phyloP scores from a whole-genome alignment of 805 yeast genomes.

The Cyberlindnera euphorbiiphila region DNA sequence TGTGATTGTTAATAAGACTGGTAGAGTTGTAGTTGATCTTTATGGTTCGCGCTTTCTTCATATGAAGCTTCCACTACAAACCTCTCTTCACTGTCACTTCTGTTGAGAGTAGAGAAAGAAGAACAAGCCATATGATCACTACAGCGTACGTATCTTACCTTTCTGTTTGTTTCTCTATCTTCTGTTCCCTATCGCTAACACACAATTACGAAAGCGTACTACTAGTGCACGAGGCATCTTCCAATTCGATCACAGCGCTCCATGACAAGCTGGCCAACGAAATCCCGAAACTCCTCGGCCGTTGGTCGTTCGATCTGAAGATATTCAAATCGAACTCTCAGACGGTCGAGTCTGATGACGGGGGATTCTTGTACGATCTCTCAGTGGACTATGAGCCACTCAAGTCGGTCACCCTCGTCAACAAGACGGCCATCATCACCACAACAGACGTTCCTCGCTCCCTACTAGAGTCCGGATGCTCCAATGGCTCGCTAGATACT shows the following conservation, averaged over 20 bases:
- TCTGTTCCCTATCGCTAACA: not conserved
- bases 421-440: conserved; percentile 28
- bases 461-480: conserved; percentile 45
- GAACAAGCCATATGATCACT: conserved; percentile 1
- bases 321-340: conserved; percentile 60
- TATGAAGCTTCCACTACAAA: too few species aligned
- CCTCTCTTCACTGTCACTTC: too few species aligned
- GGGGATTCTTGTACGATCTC: conserved; percentile 15
- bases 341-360: conserved; percentile 26
- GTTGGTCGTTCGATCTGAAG: conserved; percentile 68
- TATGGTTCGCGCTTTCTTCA: too few species aligned
- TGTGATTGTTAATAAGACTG: not conserved
- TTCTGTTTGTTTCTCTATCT: too few species aligned
- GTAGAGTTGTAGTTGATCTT: too few species aligned
- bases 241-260: conserved; percentile 60
- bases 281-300: conserved; percentile 55
- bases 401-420: conserved; percentile 19
- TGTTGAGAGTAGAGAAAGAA: not conserved
- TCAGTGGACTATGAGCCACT: conserved; percentile 19
- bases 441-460: conserved; percentile 27
- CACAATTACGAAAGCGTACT: conserved; percentile 30
- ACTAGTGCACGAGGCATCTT: conserved; percentile 42
- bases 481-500: conserved; percentile 51
- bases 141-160: conserved; percentile 8
- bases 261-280: conserved; percentile 71